Conservation (phyloP, 768 basidiomycete species). For the Tricholomella constricta region DNA sequence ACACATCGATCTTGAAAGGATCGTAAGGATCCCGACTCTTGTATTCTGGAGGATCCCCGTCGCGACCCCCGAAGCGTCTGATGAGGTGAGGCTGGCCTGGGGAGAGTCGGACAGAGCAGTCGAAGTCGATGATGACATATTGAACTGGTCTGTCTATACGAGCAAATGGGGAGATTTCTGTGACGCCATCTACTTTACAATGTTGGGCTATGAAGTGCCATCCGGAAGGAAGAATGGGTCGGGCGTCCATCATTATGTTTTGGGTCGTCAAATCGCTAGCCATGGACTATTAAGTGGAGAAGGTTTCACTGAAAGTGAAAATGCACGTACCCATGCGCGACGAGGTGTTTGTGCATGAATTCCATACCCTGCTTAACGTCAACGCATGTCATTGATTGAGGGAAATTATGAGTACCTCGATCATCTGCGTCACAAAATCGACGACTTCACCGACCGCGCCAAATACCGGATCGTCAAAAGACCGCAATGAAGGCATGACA, state of each 20-base stretch:
- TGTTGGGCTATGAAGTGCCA: constrained; percentile 36
- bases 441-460: constrained; percentile 27
- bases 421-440: constrained; percentile 33
- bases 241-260: constrained; percentile 43
- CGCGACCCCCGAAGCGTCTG: constrained; percentile 5
- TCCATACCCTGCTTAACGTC: constrained; percentile 22
- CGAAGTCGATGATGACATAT: constrained; percentile 31
- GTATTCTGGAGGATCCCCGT: constrained; percentile 7
- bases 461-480: constrained; percentile 38
- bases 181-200: constrained; percentile 31
- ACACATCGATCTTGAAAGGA: constrained; percentile 9
- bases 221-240: constrained; percentile 30
- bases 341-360: constrained; percentile 31
- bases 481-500: constrained; percentile 39
- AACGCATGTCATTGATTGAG: too few species aligned
- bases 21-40: too few species aligned
- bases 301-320: constrained; percentile 1
- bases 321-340: constrained; percentile 31
- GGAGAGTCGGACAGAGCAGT: constrained; percentile 18
- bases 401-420: background rate
- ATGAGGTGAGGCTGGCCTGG: constrained; percentile 16
- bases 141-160: constrained; percentile 37
- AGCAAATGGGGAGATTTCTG: constrained; percentile 25
- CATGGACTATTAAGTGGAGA: background rate
- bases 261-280: constrained; percentile 15